Evolutionary conservation across 371 early-diverging fungal species (phyloP).

Genomic region (Actinomortierella wolfii): DNA sequence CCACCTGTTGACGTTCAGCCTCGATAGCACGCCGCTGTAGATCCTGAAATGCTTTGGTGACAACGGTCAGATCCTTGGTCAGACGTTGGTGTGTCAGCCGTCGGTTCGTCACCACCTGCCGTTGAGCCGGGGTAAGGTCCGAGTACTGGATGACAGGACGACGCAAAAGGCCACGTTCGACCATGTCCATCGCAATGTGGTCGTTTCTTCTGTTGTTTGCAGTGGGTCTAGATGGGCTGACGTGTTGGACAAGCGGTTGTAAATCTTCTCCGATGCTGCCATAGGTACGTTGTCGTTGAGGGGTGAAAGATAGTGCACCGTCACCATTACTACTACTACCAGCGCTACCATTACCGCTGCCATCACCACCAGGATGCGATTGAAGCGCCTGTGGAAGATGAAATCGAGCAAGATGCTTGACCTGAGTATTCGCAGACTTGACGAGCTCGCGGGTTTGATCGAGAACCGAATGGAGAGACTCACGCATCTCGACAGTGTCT

Average conservation of each 20-base stretch:
- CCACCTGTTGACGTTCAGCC: constrained; percentile 30
- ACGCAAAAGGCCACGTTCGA: constrained; percentile 3
- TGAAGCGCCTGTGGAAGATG: constrained; percentile 15
- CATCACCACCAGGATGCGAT: too few species aligned
- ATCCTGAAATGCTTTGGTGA: constrained; percentile 28
- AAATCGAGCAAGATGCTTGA: constrained; percentile 31
- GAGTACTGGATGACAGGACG: background rate
- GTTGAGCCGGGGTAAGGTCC: constrained; percentile 10
- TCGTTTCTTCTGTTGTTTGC: constrained; percentile 2
- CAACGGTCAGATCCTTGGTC: constrained; percentile 31
- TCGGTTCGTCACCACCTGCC: constrained; percentile 16
- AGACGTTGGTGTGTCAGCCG: constrained; percentile 33
- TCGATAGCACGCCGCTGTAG: constrained; percentile 28
- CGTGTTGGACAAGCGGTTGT: too few species aligned
- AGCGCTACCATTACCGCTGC: too few species aligned
- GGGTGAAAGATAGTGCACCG: background rate
- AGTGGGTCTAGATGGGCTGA: too few species aligned
- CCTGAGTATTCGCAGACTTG: constrained; percentile 24
- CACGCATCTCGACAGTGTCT: constrained; percentile 35
- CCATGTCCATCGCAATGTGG: constrained; percentile 5
- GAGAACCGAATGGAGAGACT: constrained; percentile 23
- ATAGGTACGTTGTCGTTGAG: background rate
- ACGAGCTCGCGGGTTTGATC: constrained; percentile 32
- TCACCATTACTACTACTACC: too few species aligned
- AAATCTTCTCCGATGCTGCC: background rate